Percentiles rank a stretch among this genome's conserved stretches.
These are phyloP conservation scores for Geotrichum histeridarum DNA, from an alignment of 1,139 yeast species.

Conservation along the genomic window DNA sequence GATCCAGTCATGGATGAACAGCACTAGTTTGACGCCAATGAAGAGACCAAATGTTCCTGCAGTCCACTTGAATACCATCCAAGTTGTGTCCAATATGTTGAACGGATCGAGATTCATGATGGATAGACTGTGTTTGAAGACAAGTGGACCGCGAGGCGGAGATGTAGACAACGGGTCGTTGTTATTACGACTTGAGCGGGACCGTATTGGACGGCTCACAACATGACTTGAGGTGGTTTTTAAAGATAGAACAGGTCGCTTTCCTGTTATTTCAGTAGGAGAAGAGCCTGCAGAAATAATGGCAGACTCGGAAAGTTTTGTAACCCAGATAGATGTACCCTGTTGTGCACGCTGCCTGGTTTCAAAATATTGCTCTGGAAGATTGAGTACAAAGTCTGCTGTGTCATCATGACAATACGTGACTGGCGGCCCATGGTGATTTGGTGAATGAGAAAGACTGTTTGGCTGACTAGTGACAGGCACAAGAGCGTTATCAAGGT, in stretches of 20 bases:
- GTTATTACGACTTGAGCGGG: not conserved
- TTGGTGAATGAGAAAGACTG: too few relatives aligned
- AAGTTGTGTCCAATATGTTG: not conserved
- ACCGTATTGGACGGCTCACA: too few relatives aligned
- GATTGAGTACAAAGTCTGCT: not conserved
- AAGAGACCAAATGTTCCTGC: too few relatives aligned
- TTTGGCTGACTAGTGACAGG: too few relatives aligned
- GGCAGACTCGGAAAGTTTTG: not conserved
- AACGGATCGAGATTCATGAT: slow-evolving; percentile 11
- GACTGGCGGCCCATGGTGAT: too few relatives aligned
- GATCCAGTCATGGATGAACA: too few relatives aligned
- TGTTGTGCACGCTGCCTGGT: slow-evolving; percentile 23
- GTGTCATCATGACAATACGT: not conserved
- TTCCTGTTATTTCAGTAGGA: not conserved
- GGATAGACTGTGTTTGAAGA: slow-evolving; percentile 5
- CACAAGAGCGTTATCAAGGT: too few relatives aligned
- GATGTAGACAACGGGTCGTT: not conserved
- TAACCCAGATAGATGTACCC: slow-evolving; percentile 9
- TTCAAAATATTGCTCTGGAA: slow-evolving; percentile 4
- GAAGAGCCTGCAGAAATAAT: not conserved
- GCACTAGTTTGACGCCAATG: too few relatives aligned
- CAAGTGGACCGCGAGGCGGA: not conserved
- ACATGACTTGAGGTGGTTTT: too few relatives aligned
- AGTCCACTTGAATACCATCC: too few relatives aligned
- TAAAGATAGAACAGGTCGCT: not conserved